Base-by-base conservation (phyloP, 805 yeast genomes). In the Kurtzmaniella fragi region DNA sequence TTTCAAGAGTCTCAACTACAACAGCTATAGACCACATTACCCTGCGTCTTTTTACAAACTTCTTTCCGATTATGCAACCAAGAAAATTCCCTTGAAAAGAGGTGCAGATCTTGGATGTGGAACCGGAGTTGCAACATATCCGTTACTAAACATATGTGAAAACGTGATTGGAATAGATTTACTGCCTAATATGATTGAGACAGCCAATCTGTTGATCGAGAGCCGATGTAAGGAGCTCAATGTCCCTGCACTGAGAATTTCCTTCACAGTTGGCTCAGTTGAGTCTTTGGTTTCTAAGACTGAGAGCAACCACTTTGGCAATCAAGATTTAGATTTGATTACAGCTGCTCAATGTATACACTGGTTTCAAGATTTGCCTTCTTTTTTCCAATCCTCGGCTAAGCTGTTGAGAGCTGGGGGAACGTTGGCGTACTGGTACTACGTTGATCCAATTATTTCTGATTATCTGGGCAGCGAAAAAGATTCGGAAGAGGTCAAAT, bases 21-120 rank as follows among this genome's bases (percentile, higher is more conserved):
- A 57, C 44, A 54, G 70, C 5, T 68, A 64, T 46, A 60, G 73
- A 17, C 73, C 73, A 2, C 64, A 62, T 35, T 68, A 68, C 39
- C 73, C 72, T 3, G 41, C 57, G 0, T 53, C 62, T 3, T 68
- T 68, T 47, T 68, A 66, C 42, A 47, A 50, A 32, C 43, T 58
- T 11, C 47, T 68, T 15, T 40, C 40, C 26, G 48, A 52, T 1
- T 66, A 62, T 42, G 54, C 52, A 3, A 45, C 57, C 2, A 46
- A 48, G 11, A 9, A 36, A n/a, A 33, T 48, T 11, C 54, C 56
- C 4, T 44, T 56, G 4, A 35, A 41, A 2, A 45, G 44, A 5
- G 48, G 79, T 7, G 55, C 61, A 52, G 63, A 59, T 50, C 48
- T 74, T 32, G 81, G 82, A 0, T 72, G 78, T 46, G 81, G 80